These are phyloP conservation scores for Wickerhamomyces sp. DNA, from an alignment of 1,139 yeast genomes.

Conservation along the genomic window DNA sequence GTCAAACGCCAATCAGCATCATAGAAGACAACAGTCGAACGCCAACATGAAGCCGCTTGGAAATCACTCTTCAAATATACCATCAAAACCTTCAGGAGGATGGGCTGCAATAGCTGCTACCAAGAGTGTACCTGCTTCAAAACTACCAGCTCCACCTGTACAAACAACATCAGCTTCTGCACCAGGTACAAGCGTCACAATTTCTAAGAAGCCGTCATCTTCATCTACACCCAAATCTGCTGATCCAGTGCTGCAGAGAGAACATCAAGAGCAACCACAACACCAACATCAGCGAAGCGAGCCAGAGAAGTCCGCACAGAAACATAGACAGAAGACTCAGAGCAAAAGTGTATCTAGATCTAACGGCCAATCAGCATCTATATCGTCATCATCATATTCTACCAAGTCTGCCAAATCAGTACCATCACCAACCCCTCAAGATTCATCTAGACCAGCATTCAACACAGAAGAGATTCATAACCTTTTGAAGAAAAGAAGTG, in stretches of 20 bases:
- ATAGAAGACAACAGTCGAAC: neutral
- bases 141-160: neutral
- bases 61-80: conserved; percentile 1
- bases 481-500: neutral
- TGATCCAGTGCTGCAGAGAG: neutral
- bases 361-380: no score
- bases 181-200: no score
- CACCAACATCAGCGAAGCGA: no score
- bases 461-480: neutral
- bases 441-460: neutral
- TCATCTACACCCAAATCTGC: no score
- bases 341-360: no score
- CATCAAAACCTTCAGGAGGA: conserved; percentile 7
- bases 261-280: neutral
- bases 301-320: no score
- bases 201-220: no score
- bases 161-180: neutral
- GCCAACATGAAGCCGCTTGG: neutral
- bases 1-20: neutral
- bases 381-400: neutral
- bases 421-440: neutral
- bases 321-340: no score
- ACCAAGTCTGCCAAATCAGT: neutral
- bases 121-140: conserved; percentile 1
- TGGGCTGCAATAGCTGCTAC: conserved; percentile 18